Evolutionary conservation across 1,139 yeast species (phyloP).

Genomic region (Pneumocystis canis): DNA sequence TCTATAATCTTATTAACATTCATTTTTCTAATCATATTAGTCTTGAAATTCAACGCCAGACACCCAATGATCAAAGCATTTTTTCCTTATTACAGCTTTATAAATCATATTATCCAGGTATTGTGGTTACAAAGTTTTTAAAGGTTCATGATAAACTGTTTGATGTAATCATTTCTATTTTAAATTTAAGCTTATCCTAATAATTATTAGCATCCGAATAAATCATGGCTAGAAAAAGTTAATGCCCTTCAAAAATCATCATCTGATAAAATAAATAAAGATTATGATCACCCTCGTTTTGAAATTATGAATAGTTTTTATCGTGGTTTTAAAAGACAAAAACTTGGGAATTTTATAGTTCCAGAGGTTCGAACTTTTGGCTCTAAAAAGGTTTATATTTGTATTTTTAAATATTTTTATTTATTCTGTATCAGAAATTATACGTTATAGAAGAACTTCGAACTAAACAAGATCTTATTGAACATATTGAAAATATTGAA

Average conservation of each 20-base stretch:
- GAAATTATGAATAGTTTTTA: neutral
- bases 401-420: neutral
- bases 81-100: constrained; percentile 21
- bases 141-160: neutral
- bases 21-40: neutral
- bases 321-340: neutral
- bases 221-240: constrained; percentile 5
- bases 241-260: constrained; percentile 1
- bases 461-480: neutral
- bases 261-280: neutral
- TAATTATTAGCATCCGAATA: constrained; percentile 20
- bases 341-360: neutral
- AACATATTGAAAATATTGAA: constrained; percentile 2
- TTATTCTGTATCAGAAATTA: neutral
- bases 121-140: constrained; percentile 17
- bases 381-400: neutral
- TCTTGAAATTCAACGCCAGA: constrained; percentile 21
- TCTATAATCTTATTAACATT: neutral
- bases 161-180: constrained; percentile 7
- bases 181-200: constrained; percentile 13
- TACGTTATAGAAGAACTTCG: neutral
- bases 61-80: constrained; percentile 23
- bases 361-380: neutral
- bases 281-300: neutral
- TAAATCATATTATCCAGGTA: constrained; percentile 19